These are phyloP conservation scores for Scutellaria barbata DNA, from an alignment of 257 asterid genomes.

Conservation along the genomic window DNA sequence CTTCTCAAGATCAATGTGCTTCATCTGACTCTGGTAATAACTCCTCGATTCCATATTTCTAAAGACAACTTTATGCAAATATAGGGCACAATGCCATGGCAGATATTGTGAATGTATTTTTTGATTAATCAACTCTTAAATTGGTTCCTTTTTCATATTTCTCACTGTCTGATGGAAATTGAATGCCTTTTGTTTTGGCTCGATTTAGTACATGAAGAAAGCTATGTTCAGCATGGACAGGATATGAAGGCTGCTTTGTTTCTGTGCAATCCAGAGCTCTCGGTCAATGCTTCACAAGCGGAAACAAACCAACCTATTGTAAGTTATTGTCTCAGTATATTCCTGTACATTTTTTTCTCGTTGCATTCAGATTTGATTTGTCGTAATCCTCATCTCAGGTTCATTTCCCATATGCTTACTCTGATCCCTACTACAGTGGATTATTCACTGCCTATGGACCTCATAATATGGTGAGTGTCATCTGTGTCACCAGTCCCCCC, in stretches of 20 bases:
- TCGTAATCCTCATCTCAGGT: conserved; percentile 38
- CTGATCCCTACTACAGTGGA: conserved; percentile 72
- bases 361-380: conserved; percentile 28
- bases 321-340: conserved; percentile 37
- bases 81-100: no score
- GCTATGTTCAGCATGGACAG: conserved; percentile 51
- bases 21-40: conserved; percentile 72
- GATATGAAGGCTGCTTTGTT: conserved; percentile 54
- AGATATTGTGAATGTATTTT: no score
- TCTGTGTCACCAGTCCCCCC: not conserved
- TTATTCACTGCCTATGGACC: conserved; percentile 73
- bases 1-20: conserved; percentile 63
- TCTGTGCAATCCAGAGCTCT: conserved; percentile 52
- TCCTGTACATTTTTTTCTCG: not conserved
- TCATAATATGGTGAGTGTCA: conserved; percentile 63
- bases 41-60: no score
- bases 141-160: not conserved
- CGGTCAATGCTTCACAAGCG: conserved; percentile 50
- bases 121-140: no score
- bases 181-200: conserved; percentile 12
- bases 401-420: conserved; percentile 60
- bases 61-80: no score
- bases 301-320: conserved; percentile 70
- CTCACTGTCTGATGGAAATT: conserved; percentile 19
- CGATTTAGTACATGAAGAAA: conserved; percentile 55